These are phyloP conservation scores for Coemansia sp. DNA, from an alignment of 192 early-diverging fungal genomes.

Conservation along the genomic window DNA sequence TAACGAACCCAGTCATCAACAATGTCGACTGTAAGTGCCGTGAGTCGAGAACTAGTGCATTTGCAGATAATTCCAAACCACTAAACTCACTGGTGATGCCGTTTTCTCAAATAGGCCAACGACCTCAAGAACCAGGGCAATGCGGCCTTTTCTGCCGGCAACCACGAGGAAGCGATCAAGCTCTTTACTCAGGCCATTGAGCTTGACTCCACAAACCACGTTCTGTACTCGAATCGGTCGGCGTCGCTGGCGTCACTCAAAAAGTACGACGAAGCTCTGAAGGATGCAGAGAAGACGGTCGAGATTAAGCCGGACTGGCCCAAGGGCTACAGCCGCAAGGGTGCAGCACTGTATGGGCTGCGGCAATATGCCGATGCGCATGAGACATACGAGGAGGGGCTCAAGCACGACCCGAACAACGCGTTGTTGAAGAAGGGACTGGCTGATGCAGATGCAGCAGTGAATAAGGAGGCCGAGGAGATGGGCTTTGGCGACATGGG, in stretches of 20 bases:
- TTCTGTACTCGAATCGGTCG: constrained; percentile 92
- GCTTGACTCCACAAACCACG: constrained; percentile 85
- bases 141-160: constrained; percentile 77
- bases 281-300: constrained; percentile 85
- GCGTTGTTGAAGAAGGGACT: constrained; percentile 73
- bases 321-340: constrained; percentile 91
- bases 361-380: constrained; percentile 67
- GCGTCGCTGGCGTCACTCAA: constrained; percentile 78
- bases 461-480: constrained; percentile 44
- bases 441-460: constrained; percentile 68
- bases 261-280: constrained; percentile 73
- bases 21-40: constrained; percentile 34
- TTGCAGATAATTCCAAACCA: background rate
- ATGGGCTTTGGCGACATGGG: constrained; percentile 32
- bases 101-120: constrained; percentile 55
- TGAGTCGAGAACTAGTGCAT: background rate
- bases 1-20: background rate
- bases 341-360: constrained; percentile 80
- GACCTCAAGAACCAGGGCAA: constrained; percentile 80
- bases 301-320: constrained; percentile 81
- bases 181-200: constrained; percentile 82
- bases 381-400: constrained; percentile 74
- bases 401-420: constrained; percentile 79
- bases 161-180: constrained; percentile 74
- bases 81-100: background rate